Base-by-base conservation (phyloP, 148 eudicot genomes). In the Hydrangea macrophylla region DNA sequence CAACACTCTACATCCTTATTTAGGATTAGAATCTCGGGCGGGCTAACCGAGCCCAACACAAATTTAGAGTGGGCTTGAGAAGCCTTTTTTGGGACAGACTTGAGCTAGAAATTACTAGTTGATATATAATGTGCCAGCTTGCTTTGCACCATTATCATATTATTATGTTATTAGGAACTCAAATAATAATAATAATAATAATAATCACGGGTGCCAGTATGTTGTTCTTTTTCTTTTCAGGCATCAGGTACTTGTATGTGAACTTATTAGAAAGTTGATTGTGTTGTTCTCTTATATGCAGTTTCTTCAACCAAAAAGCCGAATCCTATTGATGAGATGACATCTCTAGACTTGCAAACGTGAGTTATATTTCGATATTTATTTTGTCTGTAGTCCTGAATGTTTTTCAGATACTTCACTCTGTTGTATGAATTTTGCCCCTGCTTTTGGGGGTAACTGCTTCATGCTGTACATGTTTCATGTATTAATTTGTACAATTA, bases 301-400 rank as follows among this genome's bases (percentile, higher is more conserved):
- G 97, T 86, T 69, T 75, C 76, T 76, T 48, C 87, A 65, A 92
- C 85, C 70, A 87, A 79, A 79, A 82, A 55, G 63, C 18, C 57
- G 23, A 73, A 70, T 68, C 56, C 79, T 37, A 51, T 62, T 65
- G 89, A 82, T 28, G 92, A 82, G 55, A 76, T 74, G 61, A 73
- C 85, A 53, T 69, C 92, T 35, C 45, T 84, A 70, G 92, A 89
- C 77, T 71, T 89, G 75, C 87, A 92, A 74, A 87, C 86, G 97
- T 92, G 64, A 80, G 87, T 78, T 55, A n/a, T n/a, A n/a, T n/a
- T n/a, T n/a, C n/a, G n/a, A n/a, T n/a, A n/a, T n/a, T n/a, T n/a
- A 51, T 24, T 54, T 55, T 42, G 6, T 27, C 40, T 15, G 24
- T 70, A 22, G 10, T 13, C 30, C 18, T 35, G 32, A 27, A 39